Evolutionary conservation across 2,329 filamentous ascomycete species (phyloP).

Genomic region (Coniochaeta hoffmannii): DNA sequence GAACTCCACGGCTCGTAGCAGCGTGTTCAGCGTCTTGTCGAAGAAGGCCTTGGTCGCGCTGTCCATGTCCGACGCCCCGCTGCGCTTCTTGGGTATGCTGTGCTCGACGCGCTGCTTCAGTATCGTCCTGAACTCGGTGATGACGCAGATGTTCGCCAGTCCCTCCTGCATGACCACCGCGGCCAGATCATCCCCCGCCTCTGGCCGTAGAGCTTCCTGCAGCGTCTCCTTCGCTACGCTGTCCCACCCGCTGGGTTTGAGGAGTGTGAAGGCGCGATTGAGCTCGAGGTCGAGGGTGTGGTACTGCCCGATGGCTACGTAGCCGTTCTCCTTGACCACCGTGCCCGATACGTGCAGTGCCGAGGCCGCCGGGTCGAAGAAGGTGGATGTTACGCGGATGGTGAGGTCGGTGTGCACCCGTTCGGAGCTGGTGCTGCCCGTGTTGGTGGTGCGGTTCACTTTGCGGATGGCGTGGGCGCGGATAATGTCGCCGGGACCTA

Average conservation of each 20-base stretch:
- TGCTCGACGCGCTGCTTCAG: constrained; percentile 64
- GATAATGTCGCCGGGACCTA: constrained; percentile 44
- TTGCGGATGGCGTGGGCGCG: constrained; percentile 50
- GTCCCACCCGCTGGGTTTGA: constrained; percentile 85
- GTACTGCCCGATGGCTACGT: constrained; percentile 46
- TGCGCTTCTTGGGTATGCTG: constrained; percentile 59
- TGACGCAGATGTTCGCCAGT: constrained; percentile 72
- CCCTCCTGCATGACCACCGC: constrained; percentile 94
- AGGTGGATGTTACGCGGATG: constrained; percentile 48
- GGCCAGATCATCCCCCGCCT: constrained; percentile 73
- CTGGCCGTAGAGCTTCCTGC: constrained; percentile 69
- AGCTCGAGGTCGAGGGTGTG: constrained; percentile 74
- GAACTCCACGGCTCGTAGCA: constrained; percentile 74
- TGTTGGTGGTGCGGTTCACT: constrained; percentile 37
- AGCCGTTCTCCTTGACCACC: constrained; percentile 44
- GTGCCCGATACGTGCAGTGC: constrained; percentile 49
- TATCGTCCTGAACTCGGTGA: constrained; percentile 73
- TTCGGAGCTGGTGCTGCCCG: constrained; percentile 38
- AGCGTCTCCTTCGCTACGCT: constrained; percentile 75
- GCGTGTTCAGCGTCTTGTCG: constrained; percentile 64
- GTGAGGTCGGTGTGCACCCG: constrained; percentile 52
- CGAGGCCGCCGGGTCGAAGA: constrained; percentile 49
- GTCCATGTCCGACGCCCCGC: constrained; percentile 56
- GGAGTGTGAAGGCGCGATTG: constrained; percentile 77
- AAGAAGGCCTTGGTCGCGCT: constrained; percentile 74